phyloP scores from a whole-genome alignment of 805 yeast species.

The Cephaloascus albidus region DNA sequence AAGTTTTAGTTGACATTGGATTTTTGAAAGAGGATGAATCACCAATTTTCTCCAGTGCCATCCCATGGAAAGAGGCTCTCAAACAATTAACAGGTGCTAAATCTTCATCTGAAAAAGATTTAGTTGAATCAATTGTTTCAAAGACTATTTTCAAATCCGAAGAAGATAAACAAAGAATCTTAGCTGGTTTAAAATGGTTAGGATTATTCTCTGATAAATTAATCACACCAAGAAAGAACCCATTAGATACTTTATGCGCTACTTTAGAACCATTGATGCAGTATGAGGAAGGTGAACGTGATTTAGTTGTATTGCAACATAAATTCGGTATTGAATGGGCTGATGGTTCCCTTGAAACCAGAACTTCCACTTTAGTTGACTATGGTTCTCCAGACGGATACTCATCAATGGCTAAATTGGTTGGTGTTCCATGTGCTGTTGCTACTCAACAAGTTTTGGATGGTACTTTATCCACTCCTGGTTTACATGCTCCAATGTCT shows the following conservation, averaged over 20 bases:
- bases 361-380: slow-evolving; percentile 93
- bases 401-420: slow-evolving; percentile 97
- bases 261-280: slow-evolving; percentile 94
- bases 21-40: slow-evolving; percentile 73
- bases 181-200: slow-evolving; percentile 88
- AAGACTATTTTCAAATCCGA: slow-evolving; percentile 75
- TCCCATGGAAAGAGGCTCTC: slow-evolving; percentile 86
- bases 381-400: slow-evolving; percentile 88
- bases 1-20: slow-evolving; percentile 90
- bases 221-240: slow-evolving; percentile 85
- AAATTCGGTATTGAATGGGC: slow-evolving; percentile 97
- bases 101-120: slow-evolving; percentile 62
- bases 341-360: slow-evolving; percentile 80
- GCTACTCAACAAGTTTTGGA: slow-evolving; percentile 81
- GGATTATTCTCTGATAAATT: slow-evolving; percentile 74
- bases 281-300: slow-evolving; percentile 92
- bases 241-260: slow-evolving; percentile 94
- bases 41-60: slow-evolving; percentile 43
- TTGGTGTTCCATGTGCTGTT: slow-evolving; percentile 98
- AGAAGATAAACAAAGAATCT: slow-evolving; percentile 77
- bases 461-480: slow-evolving; percentile 70
- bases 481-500: slow-evolving; percentile 87
- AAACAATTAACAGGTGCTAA: slow-evolving; percentile 66
- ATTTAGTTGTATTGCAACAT: slow-evolving; percentile 91
- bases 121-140: slow-evolving; percentile 64